phyloP scores from a whole-genome alignment of 768 basidiomycete genomes.

The Phanerodontia chrysosporium region DNA sequence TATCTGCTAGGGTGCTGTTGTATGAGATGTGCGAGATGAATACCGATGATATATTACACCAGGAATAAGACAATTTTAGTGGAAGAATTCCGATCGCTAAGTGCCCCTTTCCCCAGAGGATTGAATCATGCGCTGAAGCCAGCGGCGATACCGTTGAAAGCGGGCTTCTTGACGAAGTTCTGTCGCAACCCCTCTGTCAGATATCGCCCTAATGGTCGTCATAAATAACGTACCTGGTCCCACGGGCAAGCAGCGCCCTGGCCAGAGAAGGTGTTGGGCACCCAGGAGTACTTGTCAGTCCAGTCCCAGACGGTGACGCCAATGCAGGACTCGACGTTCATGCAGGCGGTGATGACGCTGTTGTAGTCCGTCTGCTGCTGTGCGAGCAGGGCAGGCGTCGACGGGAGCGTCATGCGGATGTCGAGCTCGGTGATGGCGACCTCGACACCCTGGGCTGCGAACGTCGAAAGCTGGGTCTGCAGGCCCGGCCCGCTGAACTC shows the following conservation, averaged over 20 bases:
- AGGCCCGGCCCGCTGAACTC: slow-evolving; percentile 40
- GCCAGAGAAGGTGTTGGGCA: slow-evolving; percentile 29
- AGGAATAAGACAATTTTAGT: not conserved
- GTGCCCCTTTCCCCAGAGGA: not conserved
- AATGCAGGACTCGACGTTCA: slow-evolving; percentile 32
- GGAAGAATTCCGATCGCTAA: not conserved
- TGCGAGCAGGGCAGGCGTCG: slow-evolving; percentile 40
- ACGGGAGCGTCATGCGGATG: slow-evolving; percentile 55
- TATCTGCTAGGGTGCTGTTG: not conserved
- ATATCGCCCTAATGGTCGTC: not conserved
- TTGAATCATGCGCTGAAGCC: slow-evolving; percentile 2
- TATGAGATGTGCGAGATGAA: not conserved
- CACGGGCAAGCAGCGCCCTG: slow-evolving; percentile 30
- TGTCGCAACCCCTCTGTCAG: slow-evolving; percentile 1
- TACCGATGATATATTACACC: not conserved
- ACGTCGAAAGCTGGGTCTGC: slow-evolving; percentile 42
- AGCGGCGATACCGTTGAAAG: slow-evolving; percentile 22
- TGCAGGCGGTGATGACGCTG: slow-evolving; percentile 51
- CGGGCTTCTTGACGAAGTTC: slow-evolving; percentile 24
- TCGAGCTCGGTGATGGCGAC: slow-evolving; percentile 69
- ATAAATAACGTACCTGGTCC: slow-evolving; percentile 22
- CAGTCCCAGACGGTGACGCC: slow-evolving; percentile 40
- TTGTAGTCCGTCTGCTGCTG: slow-evolving; percentile 58
- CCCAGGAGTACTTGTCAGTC: slow-evolving; percentile 38
- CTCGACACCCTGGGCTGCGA: slow-evolving; percentile 58